phyloP scores from a whole-genome alignment of 2,329 filamentous ascomycete genomes.

The Alternaria panax region DNA sequence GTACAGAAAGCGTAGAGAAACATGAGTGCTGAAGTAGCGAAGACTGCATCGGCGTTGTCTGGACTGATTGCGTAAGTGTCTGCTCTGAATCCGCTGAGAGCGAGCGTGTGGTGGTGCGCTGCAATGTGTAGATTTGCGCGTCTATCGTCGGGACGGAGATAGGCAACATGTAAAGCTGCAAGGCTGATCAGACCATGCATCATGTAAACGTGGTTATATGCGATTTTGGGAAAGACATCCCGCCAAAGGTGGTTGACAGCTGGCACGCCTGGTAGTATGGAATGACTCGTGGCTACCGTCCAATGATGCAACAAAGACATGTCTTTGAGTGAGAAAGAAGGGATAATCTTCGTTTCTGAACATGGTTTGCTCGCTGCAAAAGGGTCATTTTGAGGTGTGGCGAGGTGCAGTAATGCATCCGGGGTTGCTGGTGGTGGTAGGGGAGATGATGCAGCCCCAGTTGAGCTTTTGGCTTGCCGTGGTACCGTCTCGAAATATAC shows the following conservation, averaged over 20 bases:
- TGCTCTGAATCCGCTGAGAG: conserved; percentile 22
- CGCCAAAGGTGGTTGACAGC: conserved; percentile 21
- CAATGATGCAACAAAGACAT: conserved; percentile 31
- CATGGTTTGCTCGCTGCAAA: conserved; percentile 3
- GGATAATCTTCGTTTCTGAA: background rate
- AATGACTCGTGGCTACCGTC: conserved; percentile 21
- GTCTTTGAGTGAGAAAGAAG: conserved; percentile 20
- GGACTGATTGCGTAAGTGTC: conserved; percentile 8
- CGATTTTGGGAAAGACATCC: conserved; percentile 19
- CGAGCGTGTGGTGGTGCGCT: conserved; percentile 19
- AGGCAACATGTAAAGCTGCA: conserved; percentile 25
- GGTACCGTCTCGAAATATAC: conserved; percentile 7
- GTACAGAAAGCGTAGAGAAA: conserved; percentile 30
- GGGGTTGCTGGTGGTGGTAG: background rate
- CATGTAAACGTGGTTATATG: conserved; percentile 20
- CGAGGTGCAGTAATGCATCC: background rate
- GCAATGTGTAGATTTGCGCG: conserved; percentile 7
- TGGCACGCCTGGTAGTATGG: conserved; percentile 12
- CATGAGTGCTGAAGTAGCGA: conserved; percentile 19
- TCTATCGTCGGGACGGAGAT: conserved; percentile 15
- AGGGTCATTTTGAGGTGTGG: background rate
- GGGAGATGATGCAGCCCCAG: background rate
- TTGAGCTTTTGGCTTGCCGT: background rate
- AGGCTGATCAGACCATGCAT: conserved; percentile 29
- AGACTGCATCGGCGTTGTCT: conserved; percentile 21